These are phyloP conservation scores for Ogataea paradorogensis DNA, from an alignment of 805 yeast genomes.

Conservation along the genomic window DNA sequence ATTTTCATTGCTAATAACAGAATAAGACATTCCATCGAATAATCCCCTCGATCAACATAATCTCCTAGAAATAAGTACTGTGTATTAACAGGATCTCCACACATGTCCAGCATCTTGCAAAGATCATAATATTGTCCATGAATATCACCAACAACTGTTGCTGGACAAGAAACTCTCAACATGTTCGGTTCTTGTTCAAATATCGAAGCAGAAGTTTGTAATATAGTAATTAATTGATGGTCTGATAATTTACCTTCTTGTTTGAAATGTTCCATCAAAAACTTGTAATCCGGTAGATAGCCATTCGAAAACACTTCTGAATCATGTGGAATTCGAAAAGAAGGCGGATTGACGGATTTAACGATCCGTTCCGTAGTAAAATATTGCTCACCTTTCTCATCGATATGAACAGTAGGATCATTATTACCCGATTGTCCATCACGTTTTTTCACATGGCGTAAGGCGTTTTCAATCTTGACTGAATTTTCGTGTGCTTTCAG, in stretches of 20 bases:
- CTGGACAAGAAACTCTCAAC: constrained; percentile 81
- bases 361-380: constrained; percentile 58
- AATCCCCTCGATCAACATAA: constrained; percentile 93
- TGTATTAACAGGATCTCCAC: constrained; percentile 78
- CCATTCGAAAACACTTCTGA: constrained; percentile 58
- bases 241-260: constrained; percentile 78
- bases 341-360: constrained; percentile 60
- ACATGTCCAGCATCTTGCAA: constrained; percentile 85
- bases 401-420: constrained; percentile 44
- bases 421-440: constrained; percentile 15
- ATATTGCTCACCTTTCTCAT: constrained; percentile 56
- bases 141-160: constrained; percentile 92
- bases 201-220: constrained; percentile 58
- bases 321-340: constrained; percentile 61
- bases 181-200: constrained; percentile 74
- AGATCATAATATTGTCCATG: constrained; percentile 97
- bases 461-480: constrained; percentile 61
- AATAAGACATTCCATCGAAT: constrained; percentile 79
- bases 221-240: constrained; percentile 64
- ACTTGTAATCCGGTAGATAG: constrained; percentile 69
- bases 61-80: constrained; percentile 87
- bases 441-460: constrained; percentile 55
- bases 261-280: constrained; percentile 69
- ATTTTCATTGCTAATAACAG: constrained; percentile 77
- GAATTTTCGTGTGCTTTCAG: constrained; percentile 40